Percentiles rank a stretch among this genome's conserved stretches.
Evolutionary conservation across 2,329 filamentous ascomycete genomes (phyloP).

Genomic region (Aspergillus pseudoglaucus): DNA sequence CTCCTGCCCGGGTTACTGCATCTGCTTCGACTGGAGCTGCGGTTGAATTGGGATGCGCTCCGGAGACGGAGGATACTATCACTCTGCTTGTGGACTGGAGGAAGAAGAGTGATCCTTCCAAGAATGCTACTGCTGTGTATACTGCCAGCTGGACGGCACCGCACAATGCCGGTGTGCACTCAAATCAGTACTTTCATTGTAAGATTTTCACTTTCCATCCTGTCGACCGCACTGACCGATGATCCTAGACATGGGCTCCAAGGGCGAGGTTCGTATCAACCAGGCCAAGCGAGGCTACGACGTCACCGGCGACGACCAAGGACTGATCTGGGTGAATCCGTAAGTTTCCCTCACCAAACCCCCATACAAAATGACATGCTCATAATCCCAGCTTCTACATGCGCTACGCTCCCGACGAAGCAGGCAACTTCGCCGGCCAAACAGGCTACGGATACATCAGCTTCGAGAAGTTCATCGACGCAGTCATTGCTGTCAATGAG

Average conservation of each 20-base stretch:
- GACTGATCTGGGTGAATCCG: conserved; percentile 81
- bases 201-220: conserved; percentile 11
- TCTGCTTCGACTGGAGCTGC: conserved; percentile 75
- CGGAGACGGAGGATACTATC: conserved; percentile 86
- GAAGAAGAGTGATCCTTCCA: conserved; percentile 60
- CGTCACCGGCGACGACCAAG: conserved; percentile 71
- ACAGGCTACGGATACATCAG: conserved; percentile 89
- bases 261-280: conserved; percentile 81
- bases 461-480: conserved; percentile 94
- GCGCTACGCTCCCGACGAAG: conserved; percentile 88
- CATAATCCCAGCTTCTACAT: conserved; percentile 63
- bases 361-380: neutral
- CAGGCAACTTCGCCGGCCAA: conserved; percentile 89
- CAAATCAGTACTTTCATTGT: conserved; percentile 93
- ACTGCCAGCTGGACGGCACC: conserved; percentile 94
- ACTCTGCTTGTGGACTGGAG: conserved; percentile 84
- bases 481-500: conserved; percentile 69
- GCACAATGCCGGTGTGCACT: conserved; percentile 88
- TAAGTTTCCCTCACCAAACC: conserved; percentile 29
- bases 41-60: conserved; percentile 67
- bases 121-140: conserved; percentile 79
- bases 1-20: conserved; percentile 71
- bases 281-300: conserved; percentile 94
- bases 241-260: conserved; percentile 60
- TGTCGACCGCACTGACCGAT: neutral